These are phyloP conservation scores for Amanita exitialis DNA, from an alignment of 768 basidiomycete genomes.

Conservation along the genomic window DNA sequence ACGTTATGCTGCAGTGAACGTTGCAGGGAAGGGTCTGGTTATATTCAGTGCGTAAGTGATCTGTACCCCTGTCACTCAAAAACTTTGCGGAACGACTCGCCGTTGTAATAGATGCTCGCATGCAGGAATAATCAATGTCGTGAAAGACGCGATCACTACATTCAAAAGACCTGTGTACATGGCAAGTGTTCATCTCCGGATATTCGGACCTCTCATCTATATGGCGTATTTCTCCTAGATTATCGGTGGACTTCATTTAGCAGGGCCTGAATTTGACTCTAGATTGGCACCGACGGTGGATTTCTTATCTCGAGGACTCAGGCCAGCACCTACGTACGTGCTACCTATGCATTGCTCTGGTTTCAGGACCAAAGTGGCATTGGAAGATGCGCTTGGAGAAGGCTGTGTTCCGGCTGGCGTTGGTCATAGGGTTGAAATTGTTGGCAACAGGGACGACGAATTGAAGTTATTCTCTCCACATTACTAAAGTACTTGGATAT, in stretches of 20 bases:
- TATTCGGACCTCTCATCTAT: background rate
- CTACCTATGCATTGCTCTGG: conserved; percentile 85
- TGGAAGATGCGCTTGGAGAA: conserved; percentile 61
- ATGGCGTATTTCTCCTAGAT: conserved; percentile 30
- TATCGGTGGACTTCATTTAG: conserved; percentile 80
- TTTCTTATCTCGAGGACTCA: conserved; percentile 52
- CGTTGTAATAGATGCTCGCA: conserved; percentile 35
- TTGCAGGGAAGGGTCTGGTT: conserved; percentile 72
- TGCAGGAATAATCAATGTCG: conserved; percentile 80
- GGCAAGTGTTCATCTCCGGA: conserved; percentile 26
- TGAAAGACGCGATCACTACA: conserved; percentile 52
- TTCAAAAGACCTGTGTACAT: conserved; percentile 69
- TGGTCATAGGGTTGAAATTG: conserved; percentile 53
- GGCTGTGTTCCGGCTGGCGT: conserved; percentile 73
- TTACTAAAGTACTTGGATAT: conserved; percentile 10
- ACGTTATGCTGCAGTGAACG: conserved; percentile 67
- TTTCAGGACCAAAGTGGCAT: conserved; percentile 62
- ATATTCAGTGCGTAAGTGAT: conserved; percentile 75
- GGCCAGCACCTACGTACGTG: conserved; percentile 57
- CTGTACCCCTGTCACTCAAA: background rate
- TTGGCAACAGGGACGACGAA: conserved; percentile 36
- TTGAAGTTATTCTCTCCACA: conserved; percentile 22
- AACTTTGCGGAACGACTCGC: background rate
- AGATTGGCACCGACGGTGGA: conserved; percentile 63
- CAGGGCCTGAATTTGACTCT: conserved; percentile 49